These are phyloP conservation scores for Emmonsia crescens DNA, from an alignment of 2,329 filamentous ascomycete genomes.

Conservation along the genomic window DNA sequence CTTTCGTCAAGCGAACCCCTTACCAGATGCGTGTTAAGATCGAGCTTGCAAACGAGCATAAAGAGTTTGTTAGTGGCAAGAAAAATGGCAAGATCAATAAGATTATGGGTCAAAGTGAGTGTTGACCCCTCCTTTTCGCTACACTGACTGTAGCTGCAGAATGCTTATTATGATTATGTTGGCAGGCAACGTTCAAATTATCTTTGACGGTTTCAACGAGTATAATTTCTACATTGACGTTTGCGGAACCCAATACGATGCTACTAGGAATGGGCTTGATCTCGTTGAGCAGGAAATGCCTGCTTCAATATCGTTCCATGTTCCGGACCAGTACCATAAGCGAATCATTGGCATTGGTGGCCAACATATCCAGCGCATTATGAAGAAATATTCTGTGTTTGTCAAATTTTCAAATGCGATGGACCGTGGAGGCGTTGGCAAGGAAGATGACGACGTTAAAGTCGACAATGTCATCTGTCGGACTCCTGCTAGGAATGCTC, in stretches of 20 bases:
- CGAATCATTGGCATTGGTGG: slow-evolving; percentile 97
- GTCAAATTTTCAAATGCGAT: slow-evolving; percentile 99
- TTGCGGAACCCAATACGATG: slow-evolving; percentile 81
- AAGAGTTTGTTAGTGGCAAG: slow-evolving; percentile 98
- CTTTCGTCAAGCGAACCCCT: slow-evolving; percentile 74
- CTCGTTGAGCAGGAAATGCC: slow-evolving; percentile 99
- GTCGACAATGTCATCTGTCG: slow-evolving; percentile 98
- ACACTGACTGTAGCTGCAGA: neutral
- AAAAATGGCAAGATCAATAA: slow-evolving; percentile 99
- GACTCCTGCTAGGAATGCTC: slow-evolving; percentile 90
- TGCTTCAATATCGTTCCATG: slow-evolving; percentile 96
- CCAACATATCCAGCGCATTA: slow-evolving; percentile 97
- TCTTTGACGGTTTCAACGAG: slow-evolving; percentile 98
- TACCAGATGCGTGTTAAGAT: slow-evolving; percentile 97
- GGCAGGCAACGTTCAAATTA: slow-evolving; percentile 84
- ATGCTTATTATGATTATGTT: slow-evolving; percentile 15
- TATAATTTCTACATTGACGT: slow-evolving; percentile 99
- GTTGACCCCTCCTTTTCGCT: neutral
- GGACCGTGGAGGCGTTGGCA: slow-evolving; percentile 86
- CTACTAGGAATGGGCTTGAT: slow-evolving; percentile 82
- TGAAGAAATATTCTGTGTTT: slow-evolving; percentile 99
- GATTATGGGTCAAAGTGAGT: slow-evolving; percentile 92
- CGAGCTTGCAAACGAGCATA: slow-evolving; percentile 97
- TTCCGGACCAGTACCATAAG: slow-evolving; percentile 98
- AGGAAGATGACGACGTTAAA: slow-evolving; percentile 96